Evolutionary conservation across 176 grass and related monocot genomes (phyloP), one percentile per base, ranked within the genome.

Genomic region (Oryza rufipogon): DNA sequence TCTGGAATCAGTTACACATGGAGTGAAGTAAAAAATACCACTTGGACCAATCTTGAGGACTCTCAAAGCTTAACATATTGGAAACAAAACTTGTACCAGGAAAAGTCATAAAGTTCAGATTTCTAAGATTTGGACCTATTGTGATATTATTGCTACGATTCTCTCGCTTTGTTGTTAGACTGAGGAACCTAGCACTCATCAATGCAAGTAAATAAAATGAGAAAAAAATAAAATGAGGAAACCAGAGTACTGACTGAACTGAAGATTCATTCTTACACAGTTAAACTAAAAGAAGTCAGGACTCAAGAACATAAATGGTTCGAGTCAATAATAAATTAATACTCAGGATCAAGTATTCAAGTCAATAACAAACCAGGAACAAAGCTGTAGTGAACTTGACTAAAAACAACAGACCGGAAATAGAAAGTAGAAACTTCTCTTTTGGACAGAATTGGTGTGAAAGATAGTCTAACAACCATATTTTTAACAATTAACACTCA

Each of bases 371-470:
- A 67, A 68, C 20, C 20, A 73, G 60, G 73, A 78, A 78, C 10
- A 78, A 78, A 16, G 12, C 47, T 67, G 58, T 44, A 61, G 60
- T 67, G 74, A 71, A 45, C 39, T 71, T 19, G 51, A 54, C 33
- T 25, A 22, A 76, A 81, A 81, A 81, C 14, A 61, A 76, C 11
- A 68, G 56, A 39, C 54, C 9, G 14, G 56, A n/a, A 58, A 17
- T n/a, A 58, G 54, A 58, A 58, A 52, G 64, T 63, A 74, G 12
- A 51, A 51, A 4, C 68, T 17, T 64, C 60, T 68, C 25, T 73
- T 12, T 42, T 64, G 49, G 84, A 83, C 32, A 86, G 63, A 80
- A 19, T 12, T 83, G 84, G 70, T 46, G 70, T 74, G 11, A 61
- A 81, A 74, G 84, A 22, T 26, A 87, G 74, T 82, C 80, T 20